These are phyloP conservation scores for Mrakia hoshinonis DNA, from an alignment of 768 basidiomycete species.

Conservation along the genomic window DNA sequence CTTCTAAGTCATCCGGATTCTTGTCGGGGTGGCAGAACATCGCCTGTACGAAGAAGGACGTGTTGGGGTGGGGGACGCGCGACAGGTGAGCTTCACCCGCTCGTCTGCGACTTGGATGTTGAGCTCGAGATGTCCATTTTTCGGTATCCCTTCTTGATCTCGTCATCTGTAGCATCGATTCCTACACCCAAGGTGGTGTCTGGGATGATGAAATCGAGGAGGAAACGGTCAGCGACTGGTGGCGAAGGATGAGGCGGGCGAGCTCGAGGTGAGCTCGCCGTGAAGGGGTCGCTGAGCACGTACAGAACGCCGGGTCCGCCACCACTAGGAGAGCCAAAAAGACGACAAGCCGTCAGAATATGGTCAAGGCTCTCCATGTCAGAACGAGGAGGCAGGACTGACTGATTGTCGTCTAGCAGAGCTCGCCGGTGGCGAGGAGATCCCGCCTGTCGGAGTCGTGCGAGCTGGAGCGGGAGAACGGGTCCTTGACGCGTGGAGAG, in stretches of 20 bases:
- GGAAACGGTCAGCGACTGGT: too few species aligned
- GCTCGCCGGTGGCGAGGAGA: too few species aligned
- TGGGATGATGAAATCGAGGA: not conserved
- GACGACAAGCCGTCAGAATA: not conserved
- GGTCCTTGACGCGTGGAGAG: too few species aligned
- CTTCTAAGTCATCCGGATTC: too few species aligned
- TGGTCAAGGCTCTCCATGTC: not conserved
- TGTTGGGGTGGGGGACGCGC: too few species aligned
- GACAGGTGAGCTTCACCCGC: too few species aligned
- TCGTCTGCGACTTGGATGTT: too few species aligned
- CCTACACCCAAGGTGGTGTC: not conserved
- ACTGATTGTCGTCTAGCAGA: too few species aligned
- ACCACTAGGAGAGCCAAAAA: not conserved
- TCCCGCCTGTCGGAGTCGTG: too few species aligned
- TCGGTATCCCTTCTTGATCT: not conserved
- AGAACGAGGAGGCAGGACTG: too few species aligned
- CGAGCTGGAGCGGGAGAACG: too few species aligned
- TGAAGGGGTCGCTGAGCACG: not conserved
- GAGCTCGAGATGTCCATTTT: too few species aligned
- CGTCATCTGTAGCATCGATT: not conserved
- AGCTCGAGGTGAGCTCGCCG: not conserved
- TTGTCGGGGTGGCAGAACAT: not conserved
- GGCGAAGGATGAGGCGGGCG: not conserved
- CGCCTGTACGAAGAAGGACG: not conserved
- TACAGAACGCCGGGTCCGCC: not conserved